A percentile compares a stretch with the other conserved stretches of the same genome.
phyloP scores from a whole-genome alignment of 2,329 filamentous ascomycete genomes.

The Exutisphaerella laricina region DNA sequence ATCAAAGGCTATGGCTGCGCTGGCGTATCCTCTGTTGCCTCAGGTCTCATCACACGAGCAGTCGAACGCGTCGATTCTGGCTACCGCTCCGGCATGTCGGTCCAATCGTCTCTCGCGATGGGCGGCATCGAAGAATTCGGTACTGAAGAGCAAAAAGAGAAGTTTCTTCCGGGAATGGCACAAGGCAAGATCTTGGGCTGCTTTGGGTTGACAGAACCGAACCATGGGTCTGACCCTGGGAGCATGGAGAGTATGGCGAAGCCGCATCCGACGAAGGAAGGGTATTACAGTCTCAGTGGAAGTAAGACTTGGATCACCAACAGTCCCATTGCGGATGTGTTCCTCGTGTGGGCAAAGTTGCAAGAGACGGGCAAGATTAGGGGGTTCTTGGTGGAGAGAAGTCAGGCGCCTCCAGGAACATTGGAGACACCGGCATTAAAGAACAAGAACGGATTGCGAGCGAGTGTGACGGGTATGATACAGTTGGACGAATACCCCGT shows the following conservation, averaged over 20 bases:
- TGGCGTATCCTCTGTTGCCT: constrained; percentile 78
- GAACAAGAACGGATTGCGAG: constrained; percentile 89
- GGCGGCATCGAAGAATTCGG: constrained; percentile 86
- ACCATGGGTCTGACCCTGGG: constrained; percentile 86
- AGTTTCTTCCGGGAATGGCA: constrained; percentile 72
- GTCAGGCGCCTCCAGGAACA: constrained; percentile 77
- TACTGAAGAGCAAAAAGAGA: constrained; percentile 79
- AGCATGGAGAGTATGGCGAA: constrained; percentile 87
- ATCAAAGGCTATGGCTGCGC: constrained; percentile 86
- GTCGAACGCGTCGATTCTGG: constrained; percentile 89
- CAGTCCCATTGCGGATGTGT: constrained; percentile 77
- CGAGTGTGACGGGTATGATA: constrained; percentile 96
- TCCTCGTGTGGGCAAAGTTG: constrained; percentile 89
- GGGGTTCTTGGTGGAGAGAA: constrained; percentile 83
- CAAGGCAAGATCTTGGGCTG: constrained; percentile 77
- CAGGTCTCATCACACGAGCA: constrained; percentile 83
- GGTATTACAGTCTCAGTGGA: constrained; percentile 72
- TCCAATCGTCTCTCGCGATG: constrained; percentile 91
- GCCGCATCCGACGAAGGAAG: constrained; percentile 76
- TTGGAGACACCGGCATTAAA: constrained; percentile 88
- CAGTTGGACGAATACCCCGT: constrained; percentile 89
- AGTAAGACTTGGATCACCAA: constrained; percentile 96
- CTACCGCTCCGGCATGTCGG: constrained; percentile 88
- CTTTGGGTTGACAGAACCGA: constrained; percentile 87
- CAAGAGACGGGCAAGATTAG: constrained; percentile 89